These are phyloP conservation scores for Ilex paraguariensis DNA, from an alignment of 305 asterid species.

Conservation along the genomic window DNA sequence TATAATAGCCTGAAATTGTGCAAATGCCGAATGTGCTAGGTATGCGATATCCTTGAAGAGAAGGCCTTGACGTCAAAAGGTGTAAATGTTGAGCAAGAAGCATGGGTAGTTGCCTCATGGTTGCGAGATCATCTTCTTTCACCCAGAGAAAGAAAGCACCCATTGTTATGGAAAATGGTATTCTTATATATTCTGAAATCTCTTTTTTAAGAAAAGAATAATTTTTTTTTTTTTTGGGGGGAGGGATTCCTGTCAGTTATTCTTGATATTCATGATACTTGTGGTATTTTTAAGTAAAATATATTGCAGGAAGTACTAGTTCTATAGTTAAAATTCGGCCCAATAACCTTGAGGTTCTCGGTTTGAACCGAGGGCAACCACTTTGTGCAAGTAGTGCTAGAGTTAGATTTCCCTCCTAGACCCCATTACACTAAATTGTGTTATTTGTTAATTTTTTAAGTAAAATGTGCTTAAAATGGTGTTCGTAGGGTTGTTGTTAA, in stretches of 20 bases:
- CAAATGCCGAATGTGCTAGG: constrained; percentile 36
- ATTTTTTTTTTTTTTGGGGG: not conserved
- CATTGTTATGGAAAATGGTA: constrained; percentile 78
- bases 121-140: constrained; percentile 88
- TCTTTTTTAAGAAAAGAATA: not conserved
- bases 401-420: too few species aligned
- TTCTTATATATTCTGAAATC: not conserved
- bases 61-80: constrained; percentile 53
- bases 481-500: not conserved
- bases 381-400: too few species aligned
- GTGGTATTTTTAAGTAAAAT: too few species aligned
- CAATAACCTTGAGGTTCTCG: too few species aligned
- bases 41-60: constrained; percentile 86
- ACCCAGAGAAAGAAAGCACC: constrained; percentile 74
- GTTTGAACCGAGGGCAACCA: too few species aligned
- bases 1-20: constrained; percentile 15
- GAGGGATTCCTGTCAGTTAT: too few species aligned
- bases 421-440: too few species aligned
- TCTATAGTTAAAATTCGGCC: too few species aligned
- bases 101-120: constrained; percentile 82
- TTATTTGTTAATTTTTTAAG: too few species aligned
- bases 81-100: constrained; percentile 46
- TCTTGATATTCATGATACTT: too few species aligned
- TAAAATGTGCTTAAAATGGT: too few species aligned
- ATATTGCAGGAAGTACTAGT: too few species aligned